These are phyloP conservation scores for Silene noctiflora DNA, from an alignment of 179 eudicot genomes.

Conservation along the genomic window DNA sequence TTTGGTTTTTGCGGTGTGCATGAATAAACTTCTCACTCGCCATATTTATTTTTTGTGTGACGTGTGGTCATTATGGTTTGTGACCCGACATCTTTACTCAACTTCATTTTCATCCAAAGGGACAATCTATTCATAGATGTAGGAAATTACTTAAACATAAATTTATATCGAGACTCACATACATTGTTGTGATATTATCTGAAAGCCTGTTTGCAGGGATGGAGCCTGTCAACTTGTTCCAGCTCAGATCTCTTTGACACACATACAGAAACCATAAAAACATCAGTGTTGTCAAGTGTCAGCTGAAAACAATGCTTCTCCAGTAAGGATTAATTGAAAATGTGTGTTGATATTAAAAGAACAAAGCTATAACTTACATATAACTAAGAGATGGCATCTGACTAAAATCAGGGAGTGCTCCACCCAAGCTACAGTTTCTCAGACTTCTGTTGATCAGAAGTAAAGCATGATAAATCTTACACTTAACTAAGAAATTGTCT, in stretches of 20 bases:
- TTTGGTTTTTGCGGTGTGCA: not conserved
- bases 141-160: constrained; percentile 3
- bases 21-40: not conserved
- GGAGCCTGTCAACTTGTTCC: constrained; percentile 60
- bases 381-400: constrained; percentile 46
- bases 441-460: constrained; percentile 51
- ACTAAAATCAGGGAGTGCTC: constrained; percentile 63
- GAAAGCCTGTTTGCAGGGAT: constrained; percentile 66
- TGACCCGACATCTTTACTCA: not conserved
- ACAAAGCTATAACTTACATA: constrained; percentile 43
- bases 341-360: constrained; percentile 9
- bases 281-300: constrained; percentile 10
- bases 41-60: not conserved
- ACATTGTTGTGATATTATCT: constrained; percentile 64
- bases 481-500: not conserved
- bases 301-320: not conserved
- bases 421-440: constrained; percentile 53
- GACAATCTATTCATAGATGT: not conserved
- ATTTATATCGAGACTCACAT: constrained; percentile 24
- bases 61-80: not conserved
- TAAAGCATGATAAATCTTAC: constrained; percentile 8
- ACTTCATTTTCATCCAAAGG: too few relatives aligned
- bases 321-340: not conserved
- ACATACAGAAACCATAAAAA: constrained; percentile 8
- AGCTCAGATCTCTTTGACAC: constrained; percentile 61